Evolutionary conservation across 2,329 filamentous ascomycete genomes (phyloP), one percentile per base, ranked within the genome.

Genomic region (Rosellinia necatrix): DNA sequence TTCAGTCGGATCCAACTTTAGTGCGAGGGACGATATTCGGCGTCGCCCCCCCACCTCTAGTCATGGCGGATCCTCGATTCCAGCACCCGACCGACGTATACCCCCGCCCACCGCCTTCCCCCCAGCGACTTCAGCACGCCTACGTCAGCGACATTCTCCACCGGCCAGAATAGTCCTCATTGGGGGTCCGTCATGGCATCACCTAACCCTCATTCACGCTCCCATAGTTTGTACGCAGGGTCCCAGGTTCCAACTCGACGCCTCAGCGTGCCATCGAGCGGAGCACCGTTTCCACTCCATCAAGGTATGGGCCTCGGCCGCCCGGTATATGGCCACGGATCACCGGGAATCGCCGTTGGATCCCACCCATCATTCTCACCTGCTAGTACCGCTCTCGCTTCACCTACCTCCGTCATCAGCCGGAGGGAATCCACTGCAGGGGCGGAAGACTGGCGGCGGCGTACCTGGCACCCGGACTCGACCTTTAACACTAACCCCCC

Each of bases 401-500:
- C 80, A 1, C 91, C 91, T 4, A 89, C 85, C 0, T 79, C 81
- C 0, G 84, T 86, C 29, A 78, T 79, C 73, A 81, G 83, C 4
- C 78, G 88, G 25, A 80, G 87, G 37, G 89, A 92, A 35, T 89
- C 89, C 0, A 76, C 81, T 7, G 84, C 81, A 48, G 77, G 79
- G 17, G 76, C 82, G 1, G 91, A 96, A 60, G 87, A 91, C 52
- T 90, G 87, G 83, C 85, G 92, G 61, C 81, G 92, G 59, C 84
- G 92, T 49, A 97, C 92, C 2, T 97, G 92, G 92, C 92, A 97
- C 72, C 90, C 91, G 0, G 90, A 91, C 59, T 89, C 86, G 56
- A 81, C 83, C 13, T 85, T 85, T 59, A 80, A 81, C 57, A 78
- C 85, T 27, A 84, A 58, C 22, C 66, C 87, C 66, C 87, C 44